These are phyloP conservation scores for Arthroderma sp. DNA, from an alignment of 2,329 filamentous ascomycete species.

Conservation along the genomic window DNA sequence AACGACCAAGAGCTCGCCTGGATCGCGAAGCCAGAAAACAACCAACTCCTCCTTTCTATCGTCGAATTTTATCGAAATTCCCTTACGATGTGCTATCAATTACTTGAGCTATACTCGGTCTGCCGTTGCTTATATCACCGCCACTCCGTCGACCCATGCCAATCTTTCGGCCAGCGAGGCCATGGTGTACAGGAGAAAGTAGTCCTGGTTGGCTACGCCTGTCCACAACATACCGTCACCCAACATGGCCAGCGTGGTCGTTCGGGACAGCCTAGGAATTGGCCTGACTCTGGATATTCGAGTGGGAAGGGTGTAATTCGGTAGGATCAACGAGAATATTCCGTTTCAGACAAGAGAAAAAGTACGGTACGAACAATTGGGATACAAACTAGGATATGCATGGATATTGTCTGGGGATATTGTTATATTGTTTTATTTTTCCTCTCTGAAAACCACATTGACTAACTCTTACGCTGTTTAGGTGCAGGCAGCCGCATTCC, in stretches of 20 bases:
- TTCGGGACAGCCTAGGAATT: conserved; percentile 9
- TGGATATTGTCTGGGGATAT: too few species aligned
- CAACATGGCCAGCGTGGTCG: conserved; percentile 10
- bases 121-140: conserved; percentile 82
- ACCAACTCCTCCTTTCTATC: background rate
- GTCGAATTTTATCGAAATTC: background rate
- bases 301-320: conserved; percentile 14
- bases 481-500: too few species aligned
- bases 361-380: too few species aligned
- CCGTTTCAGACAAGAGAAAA: too few species aligned
- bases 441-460: too few species aligned
- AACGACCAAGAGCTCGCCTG: too few species aligned
- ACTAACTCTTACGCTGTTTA: too few species aligned
- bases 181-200: conserved; percentile 61
- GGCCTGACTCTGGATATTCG: conserved; percentile 23
- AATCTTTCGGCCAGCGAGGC: conserved; percentile 57
- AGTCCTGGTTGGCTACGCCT: conserved; percentile 73
- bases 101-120: conserved; percentile 73
- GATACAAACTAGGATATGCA: too few species aligned
- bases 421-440: too few species aligned
- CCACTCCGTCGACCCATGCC: conserved; percentile 73
- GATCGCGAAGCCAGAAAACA: background rate
- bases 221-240: conserved; percentile 39
- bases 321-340: conserved; percentile 1
- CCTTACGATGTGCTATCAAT: conserved; percentile 66